Base-by-base conservation (phyloP, 257 asterid genomes). In the Plantago ovata region DNA sequence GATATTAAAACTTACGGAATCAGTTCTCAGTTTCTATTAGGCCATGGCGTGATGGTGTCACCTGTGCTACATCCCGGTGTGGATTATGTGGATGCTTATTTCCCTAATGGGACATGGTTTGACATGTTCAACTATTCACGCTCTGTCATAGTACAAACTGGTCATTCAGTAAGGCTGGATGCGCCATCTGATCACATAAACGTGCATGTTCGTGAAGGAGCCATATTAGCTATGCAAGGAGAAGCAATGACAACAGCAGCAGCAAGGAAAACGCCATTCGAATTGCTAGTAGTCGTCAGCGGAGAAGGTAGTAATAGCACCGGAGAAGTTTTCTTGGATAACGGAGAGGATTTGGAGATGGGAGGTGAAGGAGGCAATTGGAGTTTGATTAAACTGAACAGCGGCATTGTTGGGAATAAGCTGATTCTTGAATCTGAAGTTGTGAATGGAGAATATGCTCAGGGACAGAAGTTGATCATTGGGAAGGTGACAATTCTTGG, bases 51-150 rank as follows among this genome's bases (percentile, higher is more conserved):
- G 11, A 68, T 85, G 62, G 76, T 85, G 18, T 82, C 86, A 1
- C 95, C 91, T 0, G 95, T 82, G 36, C 65, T 82, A 6, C 44
- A 66, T 0, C 22, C 72, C 16, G 84, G 80, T 3, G 79, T 72
- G 14, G 69, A 58, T 23, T 65, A 81, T 6, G 84, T 85, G 1
- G 50, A 61, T 6, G 91, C 88, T 5, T 81, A 82, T 50, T 72
- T 85, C 32, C 91, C 95, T 0, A 74, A 77, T 0, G 88, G 88
- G 10, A 78, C 69, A 19, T 85, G 95, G 95, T 85, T 78, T 48
- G 78, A 78, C 57, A 76, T 85, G 60, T 80, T 82, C 59, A 24
- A 82, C 79, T 20, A 71, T 60, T 74, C 86, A 15, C 73, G 56
- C 43, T 67, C 77, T 1, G 14, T 82, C 50, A 65, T 56, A 32